A percentile compares a stretch with the other conserved stretches of the same genome.
These are phyloP conservation scores for Colletotrichum navitas DNA, from an alignment of 2,329 filamentous ascomycete species.

Conservation along the genomic window DNA sequence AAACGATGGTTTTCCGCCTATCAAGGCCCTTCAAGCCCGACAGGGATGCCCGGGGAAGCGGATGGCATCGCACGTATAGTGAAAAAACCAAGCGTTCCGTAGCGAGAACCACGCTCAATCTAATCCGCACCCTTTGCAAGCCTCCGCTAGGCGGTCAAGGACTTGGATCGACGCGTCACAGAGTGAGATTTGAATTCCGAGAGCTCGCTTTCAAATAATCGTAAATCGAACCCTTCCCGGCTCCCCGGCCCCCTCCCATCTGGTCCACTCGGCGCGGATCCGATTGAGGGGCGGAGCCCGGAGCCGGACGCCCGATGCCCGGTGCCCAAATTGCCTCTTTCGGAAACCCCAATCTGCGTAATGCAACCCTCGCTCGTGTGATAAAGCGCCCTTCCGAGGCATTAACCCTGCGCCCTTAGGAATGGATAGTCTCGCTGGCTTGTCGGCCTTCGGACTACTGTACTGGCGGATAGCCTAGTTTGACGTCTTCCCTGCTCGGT, in stretches of 20 bases:
- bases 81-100: conserved; percentile 15
- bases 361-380: conserved; percentile 1
- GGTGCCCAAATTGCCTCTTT: conserved; percentile 17
- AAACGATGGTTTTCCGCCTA: not conserved
- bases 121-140: not conserved
- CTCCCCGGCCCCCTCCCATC: not conserved
- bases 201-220: not conserved
- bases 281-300: conserved; percentile 7
- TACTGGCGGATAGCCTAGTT: not conserved
- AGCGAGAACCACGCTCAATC: not conserved
- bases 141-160: not conserved
- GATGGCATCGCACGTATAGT: not conserved
- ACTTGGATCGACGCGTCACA: conserved; percentile 5
- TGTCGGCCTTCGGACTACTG: not conserved
- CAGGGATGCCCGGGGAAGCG: too few species aligned
- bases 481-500: not conserved
- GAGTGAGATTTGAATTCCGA: not conserved
- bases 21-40: too few species aligned
- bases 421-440: not conserved
- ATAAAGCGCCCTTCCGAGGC: not conserved
- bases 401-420: conserved; percentile 20
- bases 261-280: too few species aligned
- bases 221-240: not conserved
- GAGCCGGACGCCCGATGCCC: conserved; percentile 5
- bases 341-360: conserved; percentile 15